Evolutionary conservation across 306 rosid genomes (phyloP).

Genomic region (Lupinus albus): DNA sequence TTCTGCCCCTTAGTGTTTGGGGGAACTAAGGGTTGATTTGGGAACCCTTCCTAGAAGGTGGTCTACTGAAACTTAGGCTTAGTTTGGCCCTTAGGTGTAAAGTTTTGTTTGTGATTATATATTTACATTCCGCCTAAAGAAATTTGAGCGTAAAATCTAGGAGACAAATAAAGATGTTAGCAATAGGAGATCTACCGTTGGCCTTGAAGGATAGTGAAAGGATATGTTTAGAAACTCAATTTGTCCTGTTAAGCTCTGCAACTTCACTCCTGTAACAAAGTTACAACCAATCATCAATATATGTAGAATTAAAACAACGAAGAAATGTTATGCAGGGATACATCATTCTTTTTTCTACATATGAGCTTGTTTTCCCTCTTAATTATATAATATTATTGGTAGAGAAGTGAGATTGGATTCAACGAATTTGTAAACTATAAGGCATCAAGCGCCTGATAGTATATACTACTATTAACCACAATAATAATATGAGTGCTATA

Average conservation of each 20-base stretch:
- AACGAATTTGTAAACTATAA: conserved; percentile 4
- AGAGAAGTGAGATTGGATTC: conserved; percentile 22
- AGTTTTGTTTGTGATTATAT: too few relatives aligned
- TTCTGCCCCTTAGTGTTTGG: too few relatives aligned
- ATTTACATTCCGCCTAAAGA: not conserved
- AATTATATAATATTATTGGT: not conserved
- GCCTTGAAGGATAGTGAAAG: conserved; percentile 81
- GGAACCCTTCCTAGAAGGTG: too few relatives aligned
- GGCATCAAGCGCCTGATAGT: conserved; percentile 5
- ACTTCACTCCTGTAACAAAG: conserved; percentile 64
- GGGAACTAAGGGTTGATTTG: too few relatives aligned
- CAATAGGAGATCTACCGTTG: conserved; percentile 58
- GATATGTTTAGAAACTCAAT: conserved; percentile 75
- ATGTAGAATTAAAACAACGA: conserved; percentile 21
- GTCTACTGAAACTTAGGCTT: too few relatives aligned
- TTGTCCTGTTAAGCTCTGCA: conserved; percentile 63
- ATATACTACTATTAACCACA: conserved; percentile 7
- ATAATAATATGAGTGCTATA: not conserved
- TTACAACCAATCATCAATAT: conserved; percentile 37
- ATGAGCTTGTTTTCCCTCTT: conserved; percentile 3
- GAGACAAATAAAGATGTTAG: conserved; percentile 31
- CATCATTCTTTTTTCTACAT: conserved; percentile 9
- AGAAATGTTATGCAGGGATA: conserved; percentile 22
- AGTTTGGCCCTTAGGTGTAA: too few relatives aligned
- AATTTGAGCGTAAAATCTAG: conserved; percentile 25